A percentile compares a stretch with the other conserved stretches of the same genome.
These are phyloP conservation scores for Actinomucor elegans DNA, from an alignment of 371 early-diverging fungal species.

Conservation along the genomic window DNA sequence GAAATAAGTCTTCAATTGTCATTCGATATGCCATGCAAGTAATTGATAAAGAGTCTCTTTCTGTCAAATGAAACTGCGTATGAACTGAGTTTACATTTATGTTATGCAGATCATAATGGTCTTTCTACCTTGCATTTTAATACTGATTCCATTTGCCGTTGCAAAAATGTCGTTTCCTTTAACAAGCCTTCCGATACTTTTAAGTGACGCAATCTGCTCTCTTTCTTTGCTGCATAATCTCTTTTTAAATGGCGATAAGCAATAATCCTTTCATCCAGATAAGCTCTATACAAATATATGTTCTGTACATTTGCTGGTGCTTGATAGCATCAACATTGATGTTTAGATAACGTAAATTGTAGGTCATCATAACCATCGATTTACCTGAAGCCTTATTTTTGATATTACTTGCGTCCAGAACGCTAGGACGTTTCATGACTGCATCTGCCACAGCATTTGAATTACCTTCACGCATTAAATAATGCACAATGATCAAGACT, in stretches of 20 bases:
- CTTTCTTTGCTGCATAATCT: slow-evolving; percentile 67
- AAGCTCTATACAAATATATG: slow-evolving; percentile 79
- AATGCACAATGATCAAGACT: slow-evolving; percentile 78
- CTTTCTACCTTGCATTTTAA: slow-evolving; percentile 74
- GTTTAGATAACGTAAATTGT: too few relatives aligned
- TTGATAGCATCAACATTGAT: background rate
- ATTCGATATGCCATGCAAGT: slow-evolving; percentile 83
- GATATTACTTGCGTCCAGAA: slow-evolving; percentile 62
- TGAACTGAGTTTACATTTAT: too few relatives aligned
- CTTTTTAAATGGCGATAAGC: slow-evolving; percentile 71
- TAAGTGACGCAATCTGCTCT: slow-evolving; percentile 52
- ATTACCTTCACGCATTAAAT: slow-evolving; percentile 82
- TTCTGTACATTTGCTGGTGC: slow-evolving; percentile 65
- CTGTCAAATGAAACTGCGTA: slow-evolving; percentile 84
- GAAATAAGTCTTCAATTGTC: slow-evolving; percentile 80
- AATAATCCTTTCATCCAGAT: slow-evolving; percentile 79
- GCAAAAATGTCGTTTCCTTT: slow-evolving; percentile 72
- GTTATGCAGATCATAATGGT: too few relatives aligned
- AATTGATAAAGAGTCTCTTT: slow-evolving; percentile 84
- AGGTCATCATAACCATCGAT: background rate
- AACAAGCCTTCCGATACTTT: slow-evolving; percentile 70
- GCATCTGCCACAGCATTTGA: slow-evolving; percentile 70
- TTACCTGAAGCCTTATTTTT: slow-evolving; percentile 62
- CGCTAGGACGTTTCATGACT: slow-evolving; percentile 51
- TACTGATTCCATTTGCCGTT: slow-evolving; percentile 76